phyloP scores from a whole-genome alignment of 2,329 filamentous ascomycete species.

The Zymoseptoria ardabiliae region DNA sequence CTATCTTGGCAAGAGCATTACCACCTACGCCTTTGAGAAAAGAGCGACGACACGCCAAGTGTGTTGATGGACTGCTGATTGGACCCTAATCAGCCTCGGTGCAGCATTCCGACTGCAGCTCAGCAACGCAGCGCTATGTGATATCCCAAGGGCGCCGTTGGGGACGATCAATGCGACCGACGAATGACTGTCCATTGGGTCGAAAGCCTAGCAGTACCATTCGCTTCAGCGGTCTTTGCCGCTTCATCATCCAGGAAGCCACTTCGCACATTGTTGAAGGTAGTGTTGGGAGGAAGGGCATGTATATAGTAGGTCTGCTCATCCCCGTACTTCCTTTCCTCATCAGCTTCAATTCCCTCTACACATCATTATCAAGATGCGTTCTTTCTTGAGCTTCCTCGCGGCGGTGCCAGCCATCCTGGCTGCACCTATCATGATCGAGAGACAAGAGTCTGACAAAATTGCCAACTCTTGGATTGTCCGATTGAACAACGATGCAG shows the following conservation, averaged over 20 bases:
- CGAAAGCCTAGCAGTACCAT: background rate
- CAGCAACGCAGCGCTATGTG: background rate
- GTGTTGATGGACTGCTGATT: background rate
- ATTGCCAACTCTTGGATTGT: slow-evolving; percentile 20
- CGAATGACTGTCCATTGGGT: background rate
- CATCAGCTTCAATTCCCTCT: background rate
- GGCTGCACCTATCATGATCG: slow-evolving; percentile 16
- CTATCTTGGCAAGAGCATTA: background rate
- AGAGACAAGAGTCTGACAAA: slow-evolving; percentile 11
- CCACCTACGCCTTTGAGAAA: background rate
- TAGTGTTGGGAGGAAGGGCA: background rate
- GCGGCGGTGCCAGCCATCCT: slow-evolving; percentile 16
- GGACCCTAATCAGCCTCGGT: background rate
- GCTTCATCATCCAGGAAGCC: background rate
- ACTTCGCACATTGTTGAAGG: background rate
- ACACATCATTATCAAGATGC: slow-evolving; percentile 9
- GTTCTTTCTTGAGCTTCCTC: slow-evolving; percentile 15
- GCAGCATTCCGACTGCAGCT: background rate
- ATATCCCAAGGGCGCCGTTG: background rate
- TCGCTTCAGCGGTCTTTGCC: background rate
- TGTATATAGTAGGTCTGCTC: slow-evolving; percentile 20
- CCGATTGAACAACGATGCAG: slow-evolving; percentile 11
- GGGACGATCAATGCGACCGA: background rate
- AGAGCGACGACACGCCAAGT: background rate
- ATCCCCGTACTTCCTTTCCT: background rate